Evolutionary conservation across 2,329 filamentous ascomycete genomes (phyloP).

Genomic region (Periconia digitata): DNA sequence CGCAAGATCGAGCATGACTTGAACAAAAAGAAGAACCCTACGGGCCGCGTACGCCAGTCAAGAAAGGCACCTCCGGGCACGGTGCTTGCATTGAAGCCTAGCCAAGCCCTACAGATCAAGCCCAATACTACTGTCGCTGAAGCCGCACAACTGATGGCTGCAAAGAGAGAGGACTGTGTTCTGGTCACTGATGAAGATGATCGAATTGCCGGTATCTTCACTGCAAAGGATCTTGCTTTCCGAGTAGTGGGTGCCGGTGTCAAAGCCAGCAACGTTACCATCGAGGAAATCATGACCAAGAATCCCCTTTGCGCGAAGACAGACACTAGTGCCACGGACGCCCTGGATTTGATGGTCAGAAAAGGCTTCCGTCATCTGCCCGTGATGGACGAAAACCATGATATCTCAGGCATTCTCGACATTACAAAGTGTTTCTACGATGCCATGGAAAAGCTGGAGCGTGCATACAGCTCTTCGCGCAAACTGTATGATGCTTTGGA

Average conservation of each 20-base stretch:
- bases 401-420: constrained; percentile 96
- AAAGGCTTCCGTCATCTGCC: constrained; percentile 97
- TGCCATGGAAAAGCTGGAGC: constrained; percentile 98
- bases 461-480: constrained; percentile 95
- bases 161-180: constrained; percentile 97
- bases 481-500: constrained; percentile 97
- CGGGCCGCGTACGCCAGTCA: constrained; percentile 75
- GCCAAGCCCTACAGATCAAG: constrained; percentile 96
- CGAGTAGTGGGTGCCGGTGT: constrained; percentile 88
- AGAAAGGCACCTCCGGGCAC: constrained; percentile 95
- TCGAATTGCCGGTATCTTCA: constrained; percentile 97
- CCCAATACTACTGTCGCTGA: constrained; percentile 91
- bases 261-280: constrained; percentile 86
- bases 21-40: constrained; percentile 91
- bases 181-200: constrained; percentile 98
- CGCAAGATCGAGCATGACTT: constrained; percentile 96
- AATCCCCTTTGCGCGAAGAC: constrained; percentile 97
- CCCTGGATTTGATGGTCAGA: constrained; percentile 94
- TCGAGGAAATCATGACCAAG: constrained; percentile 99
- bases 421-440: constrained; percentile 99
- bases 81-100: constrained; percentile 92
- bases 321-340: constrained; percentile 96
- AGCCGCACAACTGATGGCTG: constrained; percentile 97
- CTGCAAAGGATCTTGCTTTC: constrained; percentile 97
- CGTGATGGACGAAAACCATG: constrained; percentile 99